Conservation (phyloP, 2,329 filamentous ascomycete genomes). For the Juglanconis sp. region DNA sequence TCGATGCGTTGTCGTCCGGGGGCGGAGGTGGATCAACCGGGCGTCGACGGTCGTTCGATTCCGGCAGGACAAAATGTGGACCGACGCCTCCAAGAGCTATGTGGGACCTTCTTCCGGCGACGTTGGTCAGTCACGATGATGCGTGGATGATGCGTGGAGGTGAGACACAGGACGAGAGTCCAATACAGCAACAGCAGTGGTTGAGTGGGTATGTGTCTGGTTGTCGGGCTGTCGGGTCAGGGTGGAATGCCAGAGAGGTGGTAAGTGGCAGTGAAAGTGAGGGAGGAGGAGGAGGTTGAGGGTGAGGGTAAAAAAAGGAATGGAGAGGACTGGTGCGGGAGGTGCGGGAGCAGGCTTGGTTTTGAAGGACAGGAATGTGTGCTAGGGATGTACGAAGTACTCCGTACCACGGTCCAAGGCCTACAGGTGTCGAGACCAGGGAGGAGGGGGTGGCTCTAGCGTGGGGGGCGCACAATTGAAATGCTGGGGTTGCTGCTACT, state of each 20-base stretch:
- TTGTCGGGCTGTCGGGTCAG: neutral
- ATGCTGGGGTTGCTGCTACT: neutral
- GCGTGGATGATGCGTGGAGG: neutral
- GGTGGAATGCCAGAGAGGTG: slow-evolving; percentile 1
- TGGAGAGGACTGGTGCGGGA: slow-evolving; percentile 3
- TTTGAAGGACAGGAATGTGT: slow-evolving; percentile 16
- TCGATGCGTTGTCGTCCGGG: neutral
- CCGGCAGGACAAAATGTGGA: neutral
- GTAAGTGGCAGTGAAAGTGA: slow-evolving; percentile 2
- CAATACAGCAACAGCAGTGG: neutral
- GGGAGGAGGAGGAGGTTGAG: slow-evolving; percentile 10
- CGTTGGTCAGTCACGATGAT: neutral
- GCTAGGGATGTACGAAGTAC: neutral
- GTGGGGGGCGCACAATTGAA: neutral
- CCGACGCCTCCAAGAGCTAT: neutral
- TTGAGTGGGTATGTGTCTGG: neutral
- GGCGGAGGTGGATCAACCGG: neutral
- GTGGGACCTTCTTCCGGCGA: neutral
- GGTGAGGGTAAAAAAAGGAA: neutral
- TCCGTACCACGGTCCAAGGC: too few relatives aligned
- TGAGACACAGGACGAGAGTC: neutral
- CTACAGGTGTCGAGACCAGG: neutral
- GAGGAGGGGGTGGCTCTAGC: neutral
- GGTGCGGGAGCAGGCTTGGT: slow-evolving; percentile 18
- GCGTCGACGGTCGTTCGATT: neutral